These are phyloP conservation scores for Saccharata proteae DNA, from an alignment of 2,329 filamentous ascomycete species.

Conservation along the genomic window DNA sequence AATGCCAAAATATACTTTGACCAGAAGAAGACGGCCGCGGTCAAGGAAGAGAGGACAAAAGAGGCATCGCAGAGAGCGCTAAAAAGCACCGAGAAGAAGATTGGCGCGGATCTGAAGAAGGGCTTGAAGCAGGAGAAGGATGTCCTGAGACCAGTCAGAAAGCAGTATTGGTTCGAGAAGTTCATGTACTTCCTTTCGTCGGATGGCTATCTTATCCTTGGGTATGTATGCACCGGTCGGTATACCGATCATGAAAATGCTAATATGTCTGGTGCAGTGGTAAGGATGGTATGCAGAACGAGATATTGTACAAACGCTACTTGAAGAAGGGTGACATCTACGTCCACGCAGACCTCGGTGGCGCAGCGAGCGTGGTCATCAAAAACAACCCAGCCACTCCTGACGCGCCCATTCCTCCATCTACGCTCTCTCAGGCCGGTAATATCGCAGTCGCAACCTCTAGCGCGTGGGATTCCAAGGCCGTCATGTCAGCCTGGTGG, in stretches of 20 bases:
- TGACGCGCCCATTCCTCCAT: constrained; percentile 80
- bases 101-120: constrained; percentile 73
- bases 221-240: constrained; percentile 15
- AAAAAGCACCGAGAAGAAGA: constrained; percentile 83
- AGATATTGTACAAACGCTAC: constrained; percentile 79
- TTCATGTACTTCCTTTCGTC: constrained; percentile 92
- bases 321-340: constrained; percentile 84
- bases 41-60: constrained; percentile 78
- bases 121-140: constrained; percentile 86
- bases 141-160: constrained; percentile 68
- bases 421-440: constrained; percentile 83
- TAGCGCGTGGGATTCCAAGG: constrained; percentile 90
- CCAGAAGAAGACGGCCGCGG: constrained; percentile 69
- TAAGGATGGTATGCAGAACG: constrained; percentile 78
- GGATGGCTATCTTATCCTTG: constrained; percentile 86
- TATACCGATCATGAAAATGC: not conserved
- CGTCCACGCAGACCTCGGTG: constrained; percentile 78
- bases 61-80: constrained; percentile 71
- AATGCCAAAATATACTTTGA: constrained; percentile 91
- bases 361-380: constrained; percentile 74
- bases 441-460: constrained; percentile 75
- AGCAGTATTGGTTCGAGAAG: constrained; percentile 92
- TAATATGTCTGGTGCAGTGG: constrained; percentile 34
- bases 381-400: constrained; percentile 72
- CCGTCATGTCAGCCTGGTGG: constrained; percentile 94